Evolutionary conservation across 2,329 filamentous ascomycete species (phyloP), one percentile per base, ranked within the genome.

Genomic region (Paraconiothyrium sp.): DNA sequence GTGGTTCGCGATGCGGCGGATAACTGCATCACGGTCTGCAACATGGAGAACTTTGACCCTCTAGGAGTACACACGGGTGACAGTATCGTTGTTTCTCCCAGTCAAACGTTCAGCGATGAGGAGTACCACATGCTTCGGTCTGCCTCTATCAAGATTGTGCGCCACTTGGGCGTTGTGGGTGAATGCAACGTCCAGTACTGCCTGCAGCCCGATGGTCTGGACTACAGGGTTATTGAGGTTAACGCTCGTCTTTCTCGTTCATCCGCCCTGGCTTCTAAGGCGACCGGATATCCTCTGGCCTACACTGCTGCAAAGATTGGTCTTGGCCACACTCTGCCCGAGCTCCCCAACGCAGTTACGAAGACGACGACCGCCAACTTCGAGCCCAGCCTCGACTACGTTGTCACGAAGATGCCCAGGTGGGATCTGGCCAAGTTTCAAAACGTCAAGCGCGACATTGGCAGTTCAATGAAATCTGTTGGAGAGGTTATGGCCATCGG

Each of bases 401-500:
- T 99, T 68, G 95, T 99, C 68, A 97, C 93, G 71, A 99, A 99
- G 86, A 98, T 99, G 72, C 95, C 95, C 72, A 90, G 95, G 76
- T 99, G 95, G 95, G 95, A 99, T 85, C 82, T 99, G 76, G 89
- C 92, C 85, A 99, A 99, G 84, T 99, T 99, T 86, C 94, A 98
- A 83, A 94, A 98, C 74, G 95, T 99, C 67, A 96, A 97, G 85
- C 91, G 95, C 64, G 92, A 97, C 76, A 98, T 99, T 76, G 95
- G 95, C 71, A 97, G 92, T 76, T 91, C 94, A 64, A 99, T 99
- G 95, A 99, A 98, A 85, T 97, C 94, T 27, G 94, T 99, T 60
- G 95, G 95, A 78, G 95, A 99, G 82, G 95, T 99, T 63, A 99
- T 99, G 95, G 95, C 95, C 67, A 98, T 99, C 74, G 95, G 95